A percentile compares a stretch with the other conserved stretches of the same genome.
phyloP scores from a whole-genome alignment of 1,284 basidiomycete species.

The Pseudomicrostroma phylloplanum region DNA sequence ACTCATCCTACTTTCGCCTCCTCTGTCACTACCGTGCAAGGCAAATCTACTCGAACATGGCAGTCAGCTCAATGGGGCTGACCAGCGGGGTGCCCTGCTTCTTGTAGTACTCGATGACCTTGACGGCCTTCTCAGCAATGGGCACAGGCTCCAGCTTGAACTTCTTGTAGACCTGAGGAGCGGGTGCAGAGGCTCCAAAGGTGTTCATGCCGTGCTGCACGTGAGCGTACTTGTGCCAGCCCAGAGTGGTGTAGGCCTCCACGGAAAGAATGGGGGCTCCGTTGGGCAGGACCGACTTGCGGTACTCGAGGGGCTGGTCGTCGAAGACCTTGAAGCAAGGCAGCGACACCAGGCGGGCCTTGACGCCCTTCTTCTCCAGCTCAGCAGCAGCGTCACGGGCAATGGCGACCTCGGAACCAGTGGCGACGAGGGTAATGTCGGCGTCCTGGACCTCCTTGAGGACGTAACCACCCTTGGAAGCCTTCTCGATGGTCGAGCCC shows the following conservation, averaged over 20 bases:
- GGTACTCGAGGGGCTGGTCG: slow-evolving; percentile 72
- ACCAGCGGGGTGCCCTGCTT: slow-evolving; percentile 66
- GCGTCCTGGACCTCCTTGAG: slow-evolving; percentile 67
- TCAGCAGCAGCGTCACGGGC: slow-evolving; percentile 74
- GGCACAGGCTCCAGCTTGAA: slow-evolving; percentile 54
- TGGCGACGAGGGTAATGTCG: slow-evolving; percentile 79
- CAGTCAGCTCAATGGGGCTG: slow-evolving; percentile 61
- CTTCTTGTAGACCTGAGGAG: slow-evolving; percentile 70
- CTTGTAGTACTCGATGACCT: slow-evolving; percentile 82
- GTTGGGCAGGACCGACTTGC: slow-evolving; percentile 72
- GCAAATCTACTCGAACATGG: not conserved
- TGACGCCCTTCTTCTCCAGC: slow-evolving; percentile 63
- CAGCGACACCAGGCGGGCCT: slow-evolving; percentile 75
- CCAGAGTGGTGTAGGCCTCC: slow-evolving; percentile 62
- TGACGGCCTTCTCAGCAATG: slow-evolving; percentile 72
- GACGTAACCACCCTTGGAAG: slow-evolving; percentile 80
- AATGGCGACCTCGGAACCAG: slow-evolving; percentile 81
- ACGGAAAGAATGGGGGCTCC: slow-evolving; percentile 84
- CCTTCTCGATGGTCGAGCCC: slow-evolving; percentile 76
- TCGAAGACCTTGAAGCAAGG: slow-evolving; percentile 89
- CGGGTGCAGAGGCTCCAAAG: slow-evolving; percentile 76
- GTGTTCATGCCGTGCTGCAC: slow-evolving; percentile 40
- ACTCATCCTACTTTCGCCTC: too few relatives aligned
- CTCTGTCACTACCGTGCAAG: too few relatives aligned
- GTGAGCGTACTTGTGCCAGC: slow-evolving; percentile 50